Percentiles rank a stretch among this genome's conserved stretches.
These are phyloP conservation scores for Hymenochaete sp. DNA, from an alignment of 1,284 basidiomycete species.

Conservation along the genomic window DNA sequence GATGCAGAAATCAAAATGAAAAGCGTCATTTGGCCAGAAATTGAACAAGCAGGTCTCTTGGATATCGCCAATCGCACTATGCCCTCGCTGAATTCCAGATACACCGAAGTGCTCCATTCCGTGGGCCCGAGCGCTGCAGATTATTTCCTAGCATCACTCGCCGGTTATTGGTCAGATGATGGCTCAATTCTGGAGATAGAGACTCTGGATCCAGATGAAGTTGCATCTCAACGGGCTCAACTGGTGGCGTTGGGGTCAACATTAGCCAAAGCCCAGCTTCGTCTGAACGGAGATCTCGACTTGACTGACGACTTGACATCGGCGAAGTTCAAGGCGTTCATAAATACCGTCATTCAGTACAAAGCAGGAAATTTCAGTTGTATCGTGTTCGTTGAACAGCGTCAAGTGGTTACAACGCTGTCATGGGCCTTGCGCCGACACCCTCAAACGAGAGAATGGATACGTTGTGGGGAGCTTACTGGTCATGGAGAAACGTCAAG, in stretches of 20 bases:
- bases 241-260: too few species aligned
- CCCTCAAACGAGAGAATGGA: constrained; percentile 43
- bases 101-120: too few species aligned
- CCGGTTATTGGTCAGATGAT: too few species aligned
- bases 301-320: constrained; percentile 55
- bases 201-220: too few species aligned
- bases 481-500: constrained; percentile 46
- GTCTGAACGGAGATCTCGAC: constrained; percentile 24
- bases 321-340: constrained; percentile 57
- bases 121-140: constrained; percentile 50
- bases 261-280: too few species aligned
- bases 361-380: constrained; percentile 55
- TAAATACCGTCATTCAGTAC: constrained; percentile 51
- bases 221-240: too few species aligned
- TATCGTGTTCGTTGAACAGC: constrained; percentile 78
- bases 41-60: constrained; percentile 39
- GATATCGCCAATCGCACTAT: constrained; percentile 27
- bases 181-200: too few species aligned
- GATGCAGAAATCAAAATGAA: too few species aligned
- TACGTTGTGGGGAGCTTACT: constrained; percentile 58
- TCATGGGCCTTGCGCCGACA: constrained; percentile 54
- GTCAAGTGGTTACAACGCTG: constrained; percentile 67
- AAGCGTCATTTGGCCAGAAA: constrained; percentile 49
- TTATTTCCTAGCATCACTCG: too few species aligned
- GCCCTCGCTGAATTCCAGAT: too few species aligned